phyloP scores from a whole-genome alignment of 805 yeast species.

The Wickerhamiella cacticola region DNA sequence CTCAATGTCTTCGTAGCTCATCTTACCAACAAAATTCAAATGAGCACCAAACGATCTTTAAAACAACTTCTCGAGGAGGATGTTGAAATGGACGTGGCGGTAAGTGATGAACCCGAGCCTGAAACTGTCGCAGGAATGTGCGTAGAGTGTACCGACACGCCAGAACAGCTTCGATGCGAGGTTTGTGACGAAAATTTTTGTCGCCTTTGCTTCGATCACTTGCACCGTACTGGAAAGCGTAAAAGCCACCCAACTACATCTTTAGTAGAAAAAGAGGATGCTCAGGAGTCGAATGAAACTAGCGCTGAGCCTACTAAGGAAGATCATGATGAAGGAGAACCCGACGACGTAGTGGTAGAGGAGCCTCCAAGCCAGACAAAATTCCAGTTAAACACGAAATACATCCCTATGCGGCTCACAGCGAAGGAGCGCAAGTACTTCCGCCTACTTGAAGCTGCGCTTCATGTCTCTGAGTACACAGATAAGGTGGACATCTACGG shows the following conservation, averaged over 20 bases:
- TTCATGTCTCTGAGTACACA: constrained; percentile 68
- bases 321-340: constrained; percentile 15
- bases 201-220: constrained; percentile 52
- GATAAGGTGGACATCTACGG: constrained; percentile 63
- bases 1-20: constrained; percentile 18
- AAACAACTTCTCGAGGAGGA: constrained; percentile 9
- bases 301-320: neutral
- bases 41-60: constrained; percentile 1
- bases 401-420: constrained; percentile 58
- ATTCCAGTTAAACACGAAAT: constrained; percentile 34
- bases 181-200: constrained; percentile 60
- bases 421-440: constrained; percentile 57
- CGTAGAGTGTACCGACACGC: constrained; percentile 64
- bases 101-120: neutral
- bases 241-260: constrained; percentile 21
- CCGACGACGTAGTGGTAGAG: constrained; percentile 13
- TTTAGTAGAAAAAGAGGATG: constrained; percentile 10
- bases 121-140: constrained; percentile 31
- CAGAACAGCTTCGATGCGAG: constrained; percentile 47
- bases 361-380: constrained; percentile 13
- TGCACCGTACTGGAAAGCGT: constrained; percentile 52
- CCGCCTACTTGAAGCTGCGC: constrained; percentile 59
- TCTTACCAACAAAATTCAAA: constrained; percentile 7
- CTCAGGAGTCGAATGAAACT: constrained; percentile 19
- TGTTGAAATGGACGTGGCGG: constrained; percentile 6